Percentiles rank a stretch among this genome's conserved stretches.
phyloP scores from a whole-genome alignment of 78 protist species.

The Dictyostelium capitatum region DNA sequence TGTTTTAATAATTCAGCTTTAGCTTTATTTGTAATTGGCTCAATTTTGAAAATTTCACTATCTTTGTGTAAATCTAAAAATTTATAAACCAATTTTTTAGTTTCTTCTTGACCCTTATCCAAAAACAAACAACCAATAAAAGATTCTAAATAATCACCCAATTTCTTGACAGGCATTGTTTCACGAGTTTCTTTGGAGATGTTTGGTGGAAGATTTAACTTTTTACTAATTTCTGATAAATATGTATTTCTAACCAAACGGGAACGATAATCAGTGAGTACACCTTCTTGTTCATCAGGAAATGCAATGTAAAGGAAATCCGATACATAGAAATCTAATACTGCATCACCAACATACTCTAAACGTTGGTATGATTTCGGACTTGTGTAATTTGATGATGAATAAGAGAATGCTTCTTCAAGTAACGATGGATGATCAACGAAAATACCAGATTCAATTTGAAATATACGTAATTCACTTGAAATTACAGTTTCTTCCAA shows the following conservation, averaged over 20 bases:
- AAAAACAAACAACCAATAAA: slow-evolving; percentile 39
- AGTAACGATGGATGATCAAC: neutral
- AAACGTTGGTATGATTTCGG: slow-evolving; percentile 47
- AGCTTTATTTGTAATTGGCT: too few species aligned
- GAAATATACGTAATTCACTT: neutral
- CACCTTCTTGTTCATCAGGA: slow-evolving; percentile 66
- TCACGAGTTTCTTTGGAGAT: neutral
- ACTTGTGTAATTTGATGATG: neutral
- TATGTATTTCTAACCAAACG: slow-evolving; percentile 5
- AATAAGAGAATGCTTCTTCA: neutral
- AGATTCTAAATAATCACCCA: slow-evolving; percentile 71
- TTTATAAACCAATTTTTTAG: neutral
- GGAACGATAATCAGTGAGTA: slow-evolving; percentile 27
- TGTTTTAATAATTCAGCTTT: too few species aligned
- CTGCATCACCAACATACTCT: slow-evolving; percentile 75
- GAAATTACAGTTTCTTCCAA: neutral
- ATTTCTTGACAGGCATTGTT: neutral
- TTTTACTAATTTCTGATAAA: neutral
- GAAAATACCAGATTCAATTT: neutral
- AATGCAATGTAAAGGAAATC: slow-evolving; percentile 31
- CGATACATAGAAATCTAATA: slow-evolving; percentile 37
- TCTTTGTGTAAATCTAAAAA: neutral
- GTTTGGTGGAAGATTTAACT: slow-evolving; percentile 2
- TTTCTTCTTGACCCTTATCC: slow-evolving; percentile 8
- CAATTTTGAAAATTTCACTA: too few species aligned